These are phyloP conservation scores for Discostella pseudostelligera DNA, from an alignment of 108 stramenopile species.

Conservation along the genomic window DNA sequence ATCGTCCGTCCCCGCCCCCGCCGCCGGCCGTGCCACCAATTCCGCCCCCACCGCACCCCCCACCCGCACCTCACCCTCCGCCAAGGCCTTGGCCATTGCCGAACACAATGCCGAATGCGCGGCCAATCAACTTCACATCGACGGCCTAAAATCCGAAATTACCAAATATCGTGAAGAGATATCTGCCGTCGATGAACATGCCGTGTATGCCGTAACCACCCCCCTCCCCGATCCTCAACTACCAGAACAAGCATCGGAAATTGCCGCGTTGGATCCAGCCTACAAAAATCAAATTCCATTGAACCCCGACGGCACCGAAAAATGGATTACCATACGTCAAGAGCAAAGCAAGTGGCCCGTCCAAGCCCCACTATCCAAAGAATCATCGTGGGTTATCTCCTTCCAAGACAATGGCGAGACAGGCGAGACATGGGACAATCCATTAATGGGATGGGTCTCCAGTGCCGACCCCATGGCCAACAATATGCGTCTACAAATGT, in stretches of 20 bases:
- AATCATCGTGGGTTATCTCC: conserved; percentile 74
- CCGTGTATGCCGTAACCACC: conserved; percentile 43
- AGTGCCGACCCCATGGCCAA: conserved; percentile 90
- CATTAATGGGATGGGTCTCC: conserved; percentile 96
- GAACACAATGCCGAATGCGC: conserved; percentile 40
- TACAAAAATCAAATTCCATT: conserved; percentile 48
- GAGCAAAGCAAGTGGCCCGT: conserved; percentile 56
- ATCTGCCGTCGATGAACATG: conserved; percentile 38
- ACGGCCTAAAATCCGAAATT: conserved; percentile 36
- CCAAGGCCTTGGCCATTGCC: conserved; percentile 37
- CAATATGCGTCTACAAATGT: conserved; percentile 63
- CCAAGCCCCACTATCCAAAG: conserved; percentile 57
- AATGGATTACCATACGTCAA: conserved; percentile 73
- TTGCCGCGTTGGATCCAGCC: conserved; percentile 74
- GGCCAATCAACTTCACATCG: conserved; percentile 25
- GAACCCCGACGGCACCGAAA: conserved; percentile 61
- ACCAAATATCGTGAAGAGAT: conserved; percentile 33
- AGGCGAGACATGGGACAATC: conserved; percentile 83
- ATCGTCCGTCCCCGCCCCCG: too few relatives aligned
- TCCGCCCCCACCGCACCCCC: conserved; percentile 34
- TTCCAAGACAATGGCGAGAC: conserved; percentile 74
- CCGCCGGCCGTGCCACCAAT: too few relatives aligned
- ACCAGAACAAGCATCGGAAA: conserved; percentile 74
- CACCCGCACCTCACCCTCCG: conserved; percentile 24
- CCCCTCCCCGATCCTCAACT: conserved; percentile 58